Base-by-base conservation (phyloP, 176 grass and related monocot species). In the Saccharum spontaneum region DNA sequence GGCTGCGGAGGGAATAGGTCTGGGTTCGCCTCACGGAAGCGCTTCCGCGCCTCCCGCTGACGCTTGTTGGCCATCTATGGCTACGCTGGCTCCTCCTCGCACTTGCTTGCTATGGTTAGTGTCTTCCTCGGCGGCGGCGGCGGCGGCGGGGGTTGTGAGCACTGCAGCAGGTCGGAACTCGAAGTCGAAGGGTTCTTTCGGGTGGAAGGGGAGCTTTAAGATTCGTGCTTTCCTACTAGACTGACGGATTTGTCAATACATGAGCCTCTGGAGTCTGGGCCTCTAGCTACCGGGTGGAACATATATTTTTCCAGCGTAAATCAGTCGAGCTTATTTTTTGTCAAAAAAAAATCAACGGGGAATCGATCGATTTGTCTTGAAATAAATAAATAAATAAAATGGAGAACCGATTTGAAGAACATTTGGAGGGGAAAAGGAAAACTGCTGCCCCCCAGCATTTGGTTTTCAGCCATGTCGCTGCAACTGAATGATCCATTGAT, bases 31-130 rank as follows among this genome's bases (percentile, higher is more conserved):
- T 94, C 90, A 44, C 82, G 90, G 63, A 96, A 96, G 63, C 79
- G 80, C 90, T 91, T 91, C 15, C 63, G 81, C 38, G 97, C 93
- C n/a, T 81, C 70, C 46, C 89, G 75, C 74, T 99, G 93, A 77
- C 91, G 83, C 90, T 96, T 87, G 84, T 87, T 94, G 82, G 86
- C 91, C 97, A 99, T 99, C 62, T 67, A 49, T 81, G 33, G 69
- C 70, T 72, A 48, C 36, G 13, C 48, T 14, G 24, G 10, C 44
- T 75, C 78, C 24, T 34, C 40, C 68, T 31, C 13, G 40, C 73
- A n/a, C 15, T 15, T 8, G 81, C 0, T 72, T 15, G 76, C 43
- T 84, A 41, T 3, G 16, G 14, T 9, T 71, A 15, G 55, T 67
- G 38, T 69, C 70, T 78, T 68, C 62, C 41, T 48, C 76, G 46